phyloP scores from a whole-genome alignment of 2,329 filamentous ascomycete species.

The Septoria petroselini region DNA sequence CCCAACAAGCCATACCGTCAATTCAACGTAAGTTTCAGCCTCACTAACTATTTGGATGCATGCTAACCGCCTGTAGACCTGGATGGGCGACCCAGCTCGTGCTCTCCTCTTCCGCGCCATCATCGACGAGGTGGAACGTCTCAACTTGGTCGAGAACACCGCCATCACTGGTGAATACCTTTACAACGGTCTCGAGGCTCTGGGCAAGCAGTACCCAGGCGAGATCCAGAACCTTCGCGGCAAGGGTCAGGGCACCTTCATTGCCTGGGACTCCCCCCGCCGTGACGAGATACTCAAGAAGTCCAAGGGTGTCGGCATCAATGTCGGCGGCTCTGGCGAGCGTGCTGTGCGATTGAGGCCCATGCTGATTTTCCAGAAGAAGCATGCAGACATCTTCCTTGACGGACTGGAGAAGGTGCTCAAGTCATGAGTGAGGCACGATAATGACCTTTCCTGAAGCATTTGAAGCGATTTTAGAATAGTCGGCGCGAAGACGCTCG shows the following conservation, averaged over 20 bases:
- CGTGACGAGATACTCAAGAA: slow-evolving; percentile 74
- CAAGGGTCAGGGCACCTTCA: slow-evolving; percentile 85
- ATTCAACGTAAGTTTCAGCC: slow-evolving; percentile 61
- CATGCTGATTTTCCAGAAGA: slow-evolving; percentile 90
- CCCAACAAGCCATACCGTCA: slow-evolving; percentile 94
- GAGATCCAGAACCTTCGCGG: slow-evolving; percentile 82
- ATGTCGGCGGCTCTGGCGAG: slow-evolving; percentile 79
- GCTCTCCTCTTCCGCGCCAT: slow-evolving; percentile 84
- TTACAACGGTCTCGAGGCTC: slow-evolving; percentile 63
- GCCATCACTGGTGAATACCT: slow-evolving; percentile 76
- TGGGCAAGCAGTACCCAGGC: slow-evolving; percentile 68
- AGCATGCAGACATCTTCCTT: slow-evolving; percentile 81
- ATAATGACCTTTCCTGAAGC: neutral
- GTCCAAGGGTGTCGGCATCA: slow-evolving; percentile 77
- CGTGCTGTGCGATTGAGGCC: slow-evolving; percentile 75
- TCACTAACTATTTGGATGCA: neutral
- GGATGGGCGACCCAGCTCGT: slow-evolving; percentile 89
- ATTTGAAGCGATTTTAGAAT: slow-evolving; percentile 13
- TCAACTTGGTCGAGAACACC: slow-evolving; percentile 76
- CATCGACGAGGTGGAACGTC: slow-evolving; percentile 72
- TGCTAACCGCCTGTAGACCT: slow-evolving; percentile 41
- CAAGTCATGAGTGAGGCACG: slow-evolving; percentile 26
- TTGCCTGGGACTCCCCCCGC: slow-evolving; percentile 81
- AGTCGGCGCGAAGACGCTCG: slow-evolving; percentile 5
- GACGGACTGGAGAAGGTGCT: slow-evolving; percentile 43